Percentiles rank a stretch among this genome's conserved stretches.
These are phyloP conservation scores for Rhynchospora tenuis DNA, from an alignment of 176 grass and related monocot genomes.

Conservation along the genomic window DNA sequence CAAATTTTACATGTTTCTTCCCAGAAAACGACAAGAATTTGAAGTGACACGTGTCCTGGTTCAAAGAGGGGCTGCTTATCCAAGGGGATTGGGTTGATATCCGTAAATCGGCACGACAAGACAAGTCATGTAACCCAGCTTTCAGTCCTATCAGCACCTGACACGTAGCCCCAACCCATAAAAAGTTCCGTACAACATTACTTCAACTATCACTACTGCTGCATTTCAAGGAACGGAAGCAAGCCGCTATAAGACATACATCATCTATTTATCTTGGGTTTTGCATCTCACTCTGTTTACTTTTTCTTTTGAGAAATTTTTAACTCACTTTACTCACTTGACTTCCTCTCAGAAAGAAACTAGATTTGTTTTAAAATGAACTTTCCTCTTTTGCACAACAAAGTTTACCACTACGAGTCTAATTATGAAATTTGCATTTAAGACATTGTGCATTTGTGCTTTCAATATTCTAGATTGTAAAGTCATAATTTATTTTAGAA, in stretches of 20 bases:
- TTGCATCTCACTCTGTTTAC: neutral
- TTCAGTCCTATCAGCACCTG: slow-evolving; percentile 46
- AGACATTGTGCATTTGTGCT: too few species aligned
- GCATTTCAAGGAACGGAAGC: neutral
- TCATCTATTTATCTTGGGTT: neutral
- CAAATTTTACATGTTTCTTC: neutral
- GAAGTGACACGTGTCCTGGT: slow-evolving; percentile 8
- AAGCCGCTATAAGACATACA: neutral
- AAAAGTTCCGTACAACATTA: neutral
- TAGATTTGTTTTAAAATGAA: neutral
- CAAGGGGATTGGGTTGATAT: neutral
- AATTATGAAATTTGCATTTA: too few species aligned
- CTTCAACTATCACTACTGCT: neutral
- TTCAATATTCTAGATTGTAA: too few species aligned
- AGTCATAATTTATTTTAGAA: neutral
- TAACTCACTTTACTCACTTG: neutral
- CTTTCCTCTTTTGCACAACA: neutral
- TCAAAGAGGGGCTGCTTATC: slow-evolving; percentile 25
- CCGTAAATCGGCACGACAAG: slow-evolving; percentile 34
- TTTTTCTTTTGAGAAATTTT: neutral
- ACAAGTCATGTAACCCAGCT: slow-evolving; percentile 45
- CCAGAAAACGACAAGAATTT: slow-evolving; percentile 19
- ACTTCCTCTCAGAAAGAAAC: neutral
- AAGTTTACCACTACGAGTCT: neutral
- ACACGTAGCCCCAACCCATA: slow-evolving; percentile 40